Evolutionary conservation across 768 basidiomycete genomes (phyloP), one percentile per base, ranked within the genome.

Genomic region (Multifurca ochricompacta): DNA sequence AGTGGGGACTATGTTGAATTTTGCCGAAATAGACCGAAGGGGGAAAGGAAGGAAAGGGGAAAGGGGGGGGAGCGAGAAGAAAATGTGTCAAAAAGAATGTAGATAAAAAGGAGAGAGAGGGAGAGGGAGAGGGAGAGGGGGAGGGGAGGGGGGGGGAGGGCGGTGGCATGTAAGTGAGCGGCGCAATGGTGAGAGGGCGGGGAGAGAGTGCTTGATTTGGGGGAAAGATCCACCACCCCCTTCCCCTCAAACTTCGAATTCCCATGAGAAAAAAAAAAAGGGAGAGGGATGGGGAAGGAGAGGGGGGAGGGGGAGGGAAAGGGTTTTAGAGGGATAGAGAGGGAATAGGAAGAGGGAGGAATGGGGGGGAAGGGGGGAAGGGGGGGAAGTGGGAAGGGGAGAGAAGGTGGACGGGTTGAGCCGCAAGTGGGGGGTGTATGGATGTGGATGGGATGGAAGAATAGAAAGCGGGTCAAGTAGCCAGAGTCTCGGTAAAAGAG

Each of bases 191-290:
- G 53, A 47, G 36, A 36, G 27, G 51, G 43, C 51, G 51, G 48
- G 54, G 43, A 51, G 54, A 48, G 46, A 13, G 47, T 31, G 27
- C 50, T 28, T 6, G 41, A 52, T 48, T 45, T n/a, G n/a, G n/a
- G 36, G 59, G 56, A 36, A 35, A 28, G 51, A 59, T 50, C 48
- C 42, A 55, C 48, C n/a, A n/a, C n/a, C n/a, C 45, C 40, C 48
- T 31, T 48, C 49, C 51, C 48, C 52, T 58, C 56, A 32, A 51
- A 48, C 57, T 54, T 55, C 45, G 60, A 55, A 61, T 59, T 61
- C 57, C 32, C 60, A 61, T 61, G 60, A 39, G 60, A 61, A 61
- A 57, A 57, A 51, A 56, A 57, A 61, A 32, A 37, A 46, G 60
- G 56, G 47, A 48, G 51, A 49, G 43, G 30, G 36, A n/a, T 23